phyloP scores from a whole-genome alignment of 1,284 basidiomycete species.

The Pseudozyma thailandica region DNA sequence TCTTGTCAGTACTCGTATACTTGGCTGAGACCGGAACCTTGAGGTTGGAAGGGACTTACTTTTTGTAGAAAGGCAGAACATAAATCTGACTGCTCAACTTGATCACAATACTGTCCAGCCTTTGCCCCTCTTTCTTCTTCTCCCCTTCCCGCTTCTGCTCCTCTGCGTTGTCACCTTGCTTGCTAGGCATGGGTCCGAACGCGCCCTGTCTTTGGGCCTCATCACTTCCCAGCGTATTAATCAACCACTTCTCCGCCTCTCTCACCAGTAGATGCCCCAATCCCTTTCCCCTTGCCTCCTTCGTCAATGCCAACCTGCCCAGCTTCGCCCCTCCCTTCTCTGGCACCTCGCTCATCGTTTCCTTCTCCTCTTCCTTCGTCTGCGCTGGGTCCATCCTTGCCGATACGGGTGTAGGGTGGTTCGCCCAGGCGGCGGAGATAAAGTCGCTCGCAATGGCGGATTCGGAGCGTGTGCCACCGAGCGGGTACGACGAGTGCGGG shows the following conservation, averaged over 20 bases:
- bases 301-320: constrained; percentile 37
- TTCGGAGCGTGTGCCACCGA: constrained; percentile 34
- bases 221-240: constrained; percentile 5
- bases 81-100: constrained; percentile 52
- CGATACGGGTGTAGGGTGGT: constrained; percentile 1
- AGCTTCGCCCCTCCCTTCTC: constrained; percentile 42
- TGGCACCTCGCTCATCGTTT: constrained; percentile 11
- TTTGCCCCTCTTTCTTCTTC: neutral
- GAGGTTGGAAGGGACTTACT: constrained; percentile 14
- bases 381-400: constrained; percentile 26
- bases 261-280: constrained; percentile 34
- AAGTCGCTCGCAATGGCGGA: constrained; percentile 39
- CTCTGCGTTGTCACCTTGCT: neutral
- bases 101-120: constrained; percentile 41
- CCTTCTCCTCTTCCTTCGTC: constrained; percentile 23
- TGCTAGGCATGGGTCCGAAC: constrained; percentile 27
- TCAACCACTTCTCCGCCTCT: constrained; percentile 37
- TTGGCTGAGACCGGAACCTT: neutral
- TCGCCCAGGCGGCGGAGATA: constrained; percentile 28
- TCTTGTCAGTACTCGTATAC: neutral
- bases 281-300: constrained; percentile 42
- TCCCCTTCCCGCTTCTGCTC: neutral
- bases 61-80: constrained; percentile 37
- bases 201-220: constrained; percentile 27
- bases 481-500: constrained; percentile 16